Evolutionary conservation across 768 basidiomycete species (phyloP).

Genomic region (Guyanaporus albipodus): DNA sequence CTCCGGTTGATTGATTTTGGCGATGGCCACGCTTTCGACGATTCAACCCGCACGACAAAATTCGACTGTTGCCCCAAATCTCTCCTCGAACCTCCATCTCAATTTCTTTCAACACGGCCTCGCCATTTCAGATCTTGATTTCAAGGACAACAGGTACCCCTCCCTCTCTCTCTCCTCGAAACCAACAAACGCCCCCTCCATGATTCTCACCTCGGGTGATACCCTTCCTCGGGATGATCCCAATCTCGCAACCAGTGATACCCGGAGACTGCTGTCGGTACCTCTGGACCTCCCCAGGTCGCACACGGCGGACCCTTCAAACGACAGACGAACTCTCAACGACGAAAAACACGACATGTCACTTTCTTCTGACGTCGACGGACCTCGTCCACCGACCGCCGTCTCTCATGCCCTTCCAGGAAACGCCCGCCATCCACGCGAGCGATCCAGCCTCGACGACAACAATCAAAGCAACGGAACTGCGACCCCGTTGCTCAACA

Average conservation of each 20-base stretch:
- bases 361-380: conserved; percentile 12
- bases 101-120: conserved; percentile 50
- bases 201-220: conserved; percentile 30
- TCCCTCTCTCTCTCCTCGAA: conserved; percentile 27
- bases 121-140: conserved; percentile 55
- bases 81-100: conserved; percentile 34
- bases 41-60: conserved; percentile 45
- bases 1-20: conserved; percentile 20
- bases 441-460: conserved; percentile 53
- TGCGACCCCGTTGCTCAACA: conserved; percentile 22
- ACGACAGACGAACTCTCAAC: conserved; percentile 24
- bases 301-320: conserved; percentile 13
- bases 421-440: conserved; percentile 43
- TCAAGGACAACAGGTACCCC: conserved; percentile 60
- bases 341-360: conserved; percentile 21
- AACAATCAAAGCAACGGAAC: conserved; percentile 19
- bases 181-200: conserved; percentile 22
- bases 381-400: conserved; percentile 28
- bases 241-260: conserved; percentile 5
- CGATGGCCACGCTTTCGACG: conserved; percentile 46
- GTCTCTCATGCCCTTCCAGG: conserved; percentile 46
- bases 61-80: conserved; percentile 25
- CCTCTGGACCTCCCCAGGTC: conserved; percentile 13
- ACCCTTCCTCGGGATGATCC: conserved; percentile 23
- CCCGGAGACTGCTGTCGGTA: conserved; percentile 11